Percentiles rank a stretch among this genome's conserved stretches.
Conservation (phyloP, 768 basidiomycete genomes). For the Mycena vulgaris region DNA sequence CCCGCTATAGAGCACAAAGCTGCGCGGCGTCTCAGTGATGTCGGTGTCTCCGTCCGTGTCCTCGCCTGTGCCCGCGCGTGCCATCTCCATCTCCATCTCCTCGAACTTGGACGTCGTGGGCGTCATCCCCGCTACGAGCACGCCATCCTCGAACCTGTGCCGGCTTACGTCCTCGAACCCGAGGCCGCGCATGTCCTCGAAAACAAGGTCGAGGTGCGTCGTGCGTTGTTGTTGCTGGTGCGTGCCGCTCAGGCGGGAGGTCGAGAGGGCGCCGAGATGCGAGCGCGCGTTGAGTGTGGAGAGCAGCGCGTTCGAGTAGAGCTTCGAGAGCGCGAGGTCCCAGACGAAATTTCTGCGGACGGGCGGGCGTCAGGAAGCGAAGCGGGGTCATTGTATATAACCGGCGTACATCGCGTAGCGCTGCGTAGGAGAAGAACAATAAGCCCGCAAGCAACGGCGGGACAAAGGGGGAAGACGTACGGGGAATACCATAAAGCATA, state of each 20-base stretch:
- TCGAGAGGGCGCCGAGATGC: slow-evolving; percentile 32
- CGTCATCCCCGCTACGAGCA: too few relatives aligned
- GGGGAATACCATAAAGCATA: slow-evolving; percentile 46
- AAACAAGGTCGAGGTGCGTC: slow-evolving; percentile 12
- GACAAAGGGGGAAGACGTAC: slow-evolving; percentile 30
- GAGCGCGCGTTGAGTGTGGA: slow-evolving; percentile 64
- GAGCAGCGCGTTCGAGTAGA: slow-evolving; percentile 64
- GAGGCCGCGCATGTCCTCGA: slow-evolving; percentile 4
- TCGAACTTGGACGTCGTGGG: too few relatives aligned
- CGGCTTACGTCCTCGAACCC: not conserved
- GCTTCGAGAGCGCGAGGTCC: slow-evolving; percentile 50
- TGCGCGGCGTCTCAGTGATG: slow-evolving; percentile 24
- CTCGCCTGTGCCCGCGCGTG: too few relatives aligned
- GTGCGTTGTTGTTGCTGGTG: not conserved
- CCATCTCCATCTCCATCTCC: slow-evolving; percentile 1
- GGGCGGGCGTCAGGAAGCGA: too few relatives aligned
- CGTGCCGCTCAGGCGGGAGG: not conserved
- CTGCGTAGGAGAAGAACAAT: too few relatives aligned
- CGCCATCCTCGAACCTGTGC: not conserved
- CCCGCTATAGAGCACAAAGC: too few relatives aligned
- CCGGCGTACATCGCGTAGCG: slow-evolving; percentile 3
- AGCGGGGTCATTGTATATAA: too few relatives aligned
- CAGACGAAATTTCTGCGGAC: slow-evolving; percentile 29
- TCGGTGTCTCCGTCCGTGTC: too few relatives aligned
- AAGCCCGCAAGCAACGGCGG: too few relatives aligned